phyloP scores from a whole-genome alignment of 352 stramenopile species.

The Aphanomyces cochlioides region DNA sequence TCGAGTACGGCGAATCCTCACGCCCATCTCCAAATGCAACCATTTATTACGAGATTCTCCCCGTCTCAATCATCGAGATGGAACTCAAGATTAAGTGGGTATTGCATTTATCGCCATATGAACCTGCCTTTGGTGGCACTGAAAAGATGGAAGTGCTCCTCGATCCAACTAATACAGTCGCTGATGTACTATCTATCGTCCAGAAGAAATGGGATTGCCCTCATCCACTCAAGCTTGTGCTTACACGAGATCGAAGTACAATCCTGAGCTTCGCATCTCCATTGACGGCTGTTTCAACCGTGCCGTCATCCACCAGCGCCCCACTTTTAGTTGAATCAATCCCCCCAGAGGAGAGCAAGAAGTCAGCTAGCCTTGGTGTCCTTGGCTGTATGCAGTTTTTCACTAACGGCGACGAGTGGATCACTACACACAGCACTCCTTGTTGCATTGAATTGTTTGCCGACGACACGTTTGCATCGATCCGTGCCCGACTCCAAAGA shows the following conservation, averaged over 20 bases:
- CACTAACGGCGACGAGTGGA: conserved; percentile 54
- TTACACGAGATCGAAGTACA: conserved; percentile 22
- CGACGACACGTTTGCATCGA: conserved; percentile 54
- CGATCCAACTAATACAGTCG: conserved; percentile 45
- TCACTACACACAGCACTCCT: conserved; percentile 68
- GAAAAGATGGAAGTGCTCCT: conserved; percentile 65
- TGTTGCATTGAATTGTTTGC: conserved; percentile 62
- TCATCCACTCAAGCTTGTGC: conserved; percentile 32
- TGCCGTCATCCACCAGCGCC: not conserved
- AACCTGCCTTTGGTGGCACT: conserved; percentile 56
- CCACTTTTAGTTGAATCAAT: conserved; percentile 13
- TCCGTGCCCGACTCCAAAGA: conserved; percentile 69
- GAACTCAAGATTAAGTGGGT: conserved; percentile 78
- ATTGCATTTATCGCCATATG: conserved; percentile 76
- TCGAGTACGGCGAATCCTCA: not conserved
- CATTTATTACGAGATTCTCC: conserved; percentile 72
- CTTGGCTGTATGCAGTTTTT: conserved; percentile 74
- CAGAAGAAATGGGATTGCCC: conserved; percentile 12
- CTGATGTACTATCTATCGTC: conserved; percentile 56
- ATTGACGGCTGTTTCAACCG: not conserved
- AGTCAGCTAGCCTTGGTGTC: conserved; percentile 35
- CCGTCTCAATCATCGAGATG: conserved; percentile 76
- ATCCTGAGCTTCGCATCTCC: not conserved
- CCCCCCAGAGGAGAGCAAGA: not conserved
- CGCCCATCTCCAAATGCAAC: conserved; percentile 8